These are phyloP conservation scores for Platanthera zijinensis DNA, from an alignment of 106 monocot species.

Conservation along the genomic window DNA sequence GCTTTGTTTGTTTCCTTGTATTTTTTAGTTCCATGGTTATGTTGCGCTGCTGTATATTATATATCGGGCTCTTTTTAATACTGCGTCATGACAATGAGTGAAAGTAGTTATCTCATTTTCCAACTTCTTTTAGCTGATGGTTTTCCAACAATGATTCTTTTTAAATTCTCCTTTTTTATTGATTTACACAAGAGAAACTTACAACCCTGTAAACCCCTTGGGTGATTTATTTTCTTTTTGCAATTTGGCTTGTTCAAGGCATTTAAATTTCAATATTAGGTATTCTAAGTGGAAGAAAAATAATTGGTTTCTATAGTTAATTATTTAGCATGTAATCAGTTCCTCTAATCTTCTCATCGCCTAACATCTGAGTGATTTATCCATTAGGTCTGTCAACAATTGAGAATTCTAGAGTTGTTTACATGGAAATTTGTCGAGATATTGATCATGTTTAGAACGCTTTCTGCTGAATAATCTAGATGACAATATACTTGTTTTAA, in stretches of 20 bases:
- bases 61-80: no score
- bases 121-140: no score
- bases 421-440: neutral
- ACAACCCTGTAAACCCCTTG: no score
- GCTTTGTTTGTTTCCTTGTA: no score
- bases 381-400: neutral
- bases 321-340: neutral
- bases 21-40: no score
- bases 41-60: no score
- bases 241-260: neutral
- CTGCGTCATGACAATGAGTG: no score
- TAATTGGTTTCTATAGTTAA: neutral
- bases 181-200: no score
- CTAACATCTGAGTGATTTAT: neutral
- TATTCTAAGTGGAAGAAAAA: neutral
- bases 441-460: neutral
- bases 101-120: no score
- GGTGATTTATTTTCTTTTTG: neutral
- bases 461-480: neutral
- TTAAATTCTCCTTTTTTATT: no score
- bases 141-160: no score
- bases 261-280: neutral
- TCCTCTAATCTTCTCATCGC: neutral
- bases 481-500: neutral
- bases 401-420: neutral